Evolutionary conservation across 2,329 filamentous ascomycete genomes (phyloP), one percentile per base, ranked within the genome.

Genomic region (Hypoxylon sp.): DNA sequence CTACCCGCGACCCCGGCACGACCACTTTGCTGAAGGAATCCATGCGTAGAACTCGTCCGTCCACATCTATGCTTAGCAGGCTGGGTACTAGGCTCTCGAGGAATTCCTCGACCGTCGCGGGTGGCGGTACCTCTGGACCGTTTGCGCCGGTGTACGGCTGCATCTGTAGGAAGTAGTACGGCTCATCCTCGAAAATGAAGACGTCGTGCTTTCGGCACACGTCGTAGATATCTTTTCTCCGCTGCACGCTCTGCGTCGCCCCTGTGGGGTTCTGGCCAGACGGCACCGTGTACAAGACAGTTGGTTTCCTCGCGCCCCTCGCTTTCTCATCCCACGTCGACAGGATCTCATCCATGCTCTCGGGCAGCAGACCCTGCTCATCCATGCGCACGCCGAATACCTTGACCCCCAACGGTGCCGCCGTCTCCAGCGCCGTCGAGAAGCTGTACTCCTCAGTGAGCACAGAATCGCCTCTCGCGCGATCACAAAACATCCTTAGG

Each of bases 21-120:
- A 97, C 85, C 1, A 97, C 93, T 82, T 98, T 98, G 75, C 93
- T 97, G 82, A 98, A 97, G 0, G 94, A 97, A 78, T 98, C 94
- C 81, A 98, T 87, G 37, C 94, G 92, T 83, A 97, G 85, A 37
- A 98, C 94, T 68, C 94, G 91, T 6, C 94, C 95, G 78, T 97
- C 94, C 0, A 88, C 85, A 77, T 98, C 94, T 74, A 98, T 85
- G 80, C 89, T 92, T 33, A 97, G 85, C 61, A 92, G 89, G 1
- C 91, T 92, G 0, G 94, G 94, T 3, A 94, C 85, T 5, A 97
- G 85, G 2, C 87, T 84, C 10, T 86, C 83, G 65, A 98, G 83
- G 79, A 98, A 98, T 10, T 91, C 90, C 3, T 91, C 87, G 60
- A 93, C 80, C 5, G 91, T 90, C 0, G 87, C 84, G 5, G 88